A percentile compares a stretch with the other conserved stretches of the same genome.
Conservation (phyloP, 352 stramenopile genomes). For the Pilasporangium apinafurcum region DNA sequence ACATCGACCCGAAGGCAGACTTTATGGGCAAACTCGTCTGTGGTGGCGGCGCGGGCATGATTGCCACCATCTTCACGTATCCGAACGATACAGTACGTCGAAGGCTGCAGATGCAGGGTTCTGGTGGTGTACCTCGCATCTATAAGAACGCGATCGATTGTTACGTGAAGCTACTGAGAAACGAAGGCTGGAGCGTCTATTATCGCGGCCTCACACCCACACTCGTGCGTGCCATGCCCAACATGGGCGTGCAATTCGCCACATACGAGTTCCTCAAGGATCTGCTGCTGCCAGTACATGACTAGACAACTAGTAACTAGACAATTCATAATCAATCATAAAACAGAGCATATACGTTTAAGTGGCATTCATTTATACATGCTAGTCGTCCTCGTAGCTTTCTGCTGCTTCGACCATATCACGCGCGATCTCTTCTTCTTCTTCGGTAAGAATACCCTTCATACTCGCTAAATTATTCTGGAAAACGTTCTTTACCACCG, state of each 20-base stretch:
- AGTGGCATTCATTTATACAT: slow-evolving; percentile 1
- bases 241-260: slow-evolving; percentile 85
- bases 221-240: slow-evolving; percentile 78
- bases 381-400: slow-evolving; percentile 6
- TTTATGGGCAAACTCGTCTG: slow-evolving; percentile 69
- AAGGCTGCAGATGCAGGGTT: slow-evolving; percentile 84
- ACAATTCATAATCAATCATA: neutral
- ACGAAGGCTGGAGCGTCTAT: slow-evolving; percentile 62
- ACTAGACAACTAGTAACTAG: slow-evolving; percentile 2
- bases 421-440: slow-evolving; percentile 52
- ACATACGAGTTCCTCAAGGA: slow-evolving; percentile 79
- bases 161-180: slow-evolving; percentile 52
- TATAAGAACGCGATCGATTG: slow-evolving; percentile 78
- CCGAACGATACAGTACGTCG: slow-evolving; percentile 84
- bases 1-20: slow-evolving; percentile 47
- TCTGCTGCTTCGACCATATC: slow-evolving; percentile 36
- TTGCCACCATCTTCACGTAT: slow-evolving; percentile 85
- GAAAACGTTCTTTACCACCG: slow-evolving; percentile 72
- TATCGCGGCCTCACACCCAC: slow-evolving; percentile 77
- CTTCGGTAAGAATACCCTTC: slow-evolving; percentile 60
- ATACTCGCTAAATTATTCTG: slow-evolving; percentile 44
- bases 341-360: slow-evolving; percentile 7
- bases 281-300: slow-evolving; percentile 18
- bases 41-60: slow-evolving; percentile 71
- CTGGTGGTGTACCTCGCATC: slow-evolving; percentile 39